phyloP scores from a whole-genome alignment of 495 filamentous ascomycete species.

The Parachaetomium inaequale region DNA sequence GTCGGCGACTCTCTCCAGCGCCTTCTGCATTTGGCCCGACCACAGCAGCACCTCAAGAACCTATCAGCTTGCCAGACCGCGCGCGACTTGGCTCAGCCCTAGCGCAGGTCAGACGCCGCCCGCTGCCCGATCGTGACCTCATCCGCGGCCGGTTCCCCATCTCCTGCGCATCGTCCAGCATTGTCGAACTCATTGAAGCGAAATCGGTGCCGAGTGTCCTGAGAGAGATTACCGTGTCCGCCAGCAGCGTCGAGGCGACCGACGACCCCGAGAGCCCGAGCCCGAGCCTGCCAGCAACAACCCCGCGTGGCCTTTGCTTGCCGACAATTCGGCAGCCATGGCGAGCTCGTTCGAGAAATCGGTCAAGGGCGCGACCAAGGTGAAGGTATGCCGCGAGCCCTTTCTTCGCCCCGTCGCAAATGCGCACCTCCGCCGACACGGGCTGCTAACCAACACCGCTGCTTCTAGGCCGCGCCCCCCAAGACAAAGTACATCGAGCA shows the following conservation, averaged over 20 bases:
- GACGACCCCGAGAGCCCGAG: slow-evolving; percentile 1
- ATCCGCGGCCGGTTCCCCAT: neutral
- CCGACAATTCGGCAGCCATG: slow-evolving; percentile 48
- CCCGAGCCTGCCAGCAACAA: slow-evolving; percentile 1
- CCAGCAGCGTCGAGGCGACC: neutral
- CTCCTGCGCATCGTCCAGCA: neutral
- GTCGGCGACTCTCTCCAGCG: slow-evolving; percentile 10
- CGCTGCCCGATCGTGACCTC: slow-evolving; percentile 19
- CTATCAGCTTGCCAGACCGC: slow-evolving; percentile 8
- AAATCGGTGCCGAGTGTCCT: neutral
- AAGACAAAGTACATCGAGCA: slow-evolving; percentile 99
- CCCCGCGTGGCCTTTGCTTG: slow-evolving; percentile 3
- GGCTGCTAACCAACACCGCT: slow-evolving; percentile 16
- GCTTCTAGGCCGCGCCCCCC: slow-evolving; percentile 77
- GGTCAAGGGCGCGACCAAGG: slow-evolving; percentile 88
- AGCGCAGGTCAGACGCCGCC: neutral
- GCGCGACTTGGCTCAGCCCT: slow-evolving; percentile 10
- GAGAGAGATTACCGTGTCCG: neutral
- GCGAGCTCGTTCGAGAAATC: slow-evolving; percentile 85
- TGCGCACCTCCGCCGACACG: neutral
- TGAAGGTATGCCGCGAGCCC: slow-evolving; percentile 62
- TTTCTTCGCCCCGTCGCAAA: neutral
- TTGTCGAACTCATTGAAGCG: neutral
- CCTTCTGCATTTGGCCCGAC: slow-evolving; percentile 1
- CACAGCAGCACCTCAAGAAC: neutral